These are phyloP conservation scores for Mucor indicus DNA, from an alignment of 371 early-diverging fungal species.

Conservation along the genomic window DNA sequence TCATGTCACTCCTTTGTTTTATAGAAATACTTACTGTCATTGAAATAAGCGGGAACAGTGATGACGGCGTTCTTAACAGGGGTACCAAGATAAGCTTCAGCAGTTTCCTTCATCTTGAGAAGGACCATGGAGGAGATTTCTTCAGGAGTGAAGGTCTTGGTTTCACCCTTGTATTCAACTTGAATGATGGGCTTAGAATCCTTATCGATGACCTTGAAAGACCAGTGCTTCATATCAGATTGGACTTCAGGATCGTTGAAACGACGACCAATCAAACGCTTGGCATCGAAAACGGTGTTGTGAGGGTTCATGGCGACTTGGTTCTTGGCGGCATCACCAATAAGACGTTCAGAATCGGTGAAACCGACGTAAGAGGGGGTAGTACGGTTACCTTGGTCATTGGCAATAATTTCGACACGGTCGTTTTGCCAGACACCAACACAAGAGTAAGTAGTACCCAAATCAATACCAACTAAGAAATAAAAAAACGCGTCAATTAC, in stretches of 20 bases:
- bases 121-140: slow-evolving; percentile 93
- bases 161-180: slow-evolving; percentile 79
- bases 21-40: slow-evolving; percentile 38
- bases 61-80: slow-evolving; percentile 88
- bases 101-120: slow-evolving; percentile 88
- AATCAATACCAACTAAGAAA: slow-evolving; percentile 84
- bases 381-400: slow-evolving; percentile 95
- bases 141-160: slow-evolving; percentile 86
- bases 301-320: slow-evolving; percentile 82
- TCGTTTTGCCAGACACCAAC: slow-evolving; percentile 98
- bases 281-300: slow-evolving; percentile 94
- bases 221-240: slow-evolving; percentile 90
- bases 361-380: slow-evolving; percentile 93
- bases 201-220: slow-evolving; percentile 79
- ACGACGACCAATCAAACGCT: slow-evolving; percentile 96
- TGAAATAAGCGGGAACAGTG: slow-evolving; percentile 93
- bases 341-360: slow-evolving; percentile 80
- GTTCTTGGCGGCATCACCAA: slow-evolving; percentile 91
- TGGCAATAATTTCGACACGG: slow-evolving; percentile 96
- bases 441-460: slow-evolving; percentile 99
- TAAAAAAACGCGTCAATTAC: background rate
- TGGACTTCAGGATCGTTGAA: slow-evolving; percentile 86
- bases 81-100: slow-evolving; percentile 82
- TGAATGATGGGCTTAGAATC: slow-evolving; percentile 77
- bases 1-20: background rate